Evolutionary conservation across 805 yeast species (phyloP).

Genomic region (Lipomyces mesembrius): DNA sequence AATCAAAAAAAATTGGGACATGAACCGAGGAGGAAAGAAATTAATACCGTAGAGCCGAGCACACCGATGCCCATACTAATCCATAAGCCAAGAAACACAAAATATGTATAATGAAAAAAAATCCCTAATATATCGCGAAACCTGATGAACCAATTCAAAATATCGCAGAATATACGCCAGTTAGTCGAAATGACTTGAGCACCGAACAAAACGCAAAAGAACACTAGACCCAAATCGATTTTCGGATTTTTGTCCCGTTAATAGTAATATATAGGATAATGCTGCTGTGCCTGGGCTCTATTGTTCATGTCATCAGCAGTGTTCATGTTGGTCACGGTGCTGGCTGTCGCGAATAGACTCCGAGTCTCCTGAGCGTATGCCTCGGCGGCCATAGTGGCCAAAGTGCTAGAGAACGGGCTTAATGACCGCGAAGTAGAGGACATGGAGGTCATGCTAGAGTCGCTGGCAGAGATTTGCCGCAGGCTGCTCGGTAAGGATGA

Average conservation of each 20-base stretch:
- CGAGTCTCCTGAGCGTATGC: background rate
- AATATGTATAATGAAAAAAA: background rate
- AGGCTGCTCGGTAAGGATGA: background rate
- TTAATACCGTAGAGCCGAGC: background rate
- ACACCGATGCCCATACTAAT: background rate
- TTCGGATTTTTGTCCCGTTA: background rate
- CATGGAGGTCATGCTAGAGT: no score
- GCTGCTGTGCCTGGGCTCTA: conserved; percentile 12
- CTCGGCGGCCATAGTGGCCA: conserved; percentile 1
- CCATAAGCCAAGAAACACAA: background rate
- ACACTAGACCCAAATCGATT: background rate
- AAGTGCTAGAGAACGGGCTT: background rate
- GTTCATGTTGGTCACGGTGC: conserved; percentile 5
- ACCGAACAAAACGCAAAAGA: no score
- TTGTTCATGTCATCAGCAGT: conserved; percentile 3
- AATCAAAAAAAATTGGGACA: background rate
- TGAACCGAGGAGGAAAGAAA: background rate
- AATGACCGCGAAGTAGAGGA: background rate
- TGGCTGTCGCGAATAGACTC: background rate
- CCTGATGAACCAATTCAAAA: background rate
- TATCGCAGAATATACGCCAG: background rate
- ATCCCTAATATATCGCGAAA: background rate
- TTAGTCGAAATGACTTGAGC: background rate
- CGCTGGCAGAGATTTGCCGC: background rate
- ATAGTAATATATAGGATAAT: conserved; percentile 22